Base-by-base conservation (phyloP, 768 basidiomycete genomes). In the Calocera cornea region DNA sequence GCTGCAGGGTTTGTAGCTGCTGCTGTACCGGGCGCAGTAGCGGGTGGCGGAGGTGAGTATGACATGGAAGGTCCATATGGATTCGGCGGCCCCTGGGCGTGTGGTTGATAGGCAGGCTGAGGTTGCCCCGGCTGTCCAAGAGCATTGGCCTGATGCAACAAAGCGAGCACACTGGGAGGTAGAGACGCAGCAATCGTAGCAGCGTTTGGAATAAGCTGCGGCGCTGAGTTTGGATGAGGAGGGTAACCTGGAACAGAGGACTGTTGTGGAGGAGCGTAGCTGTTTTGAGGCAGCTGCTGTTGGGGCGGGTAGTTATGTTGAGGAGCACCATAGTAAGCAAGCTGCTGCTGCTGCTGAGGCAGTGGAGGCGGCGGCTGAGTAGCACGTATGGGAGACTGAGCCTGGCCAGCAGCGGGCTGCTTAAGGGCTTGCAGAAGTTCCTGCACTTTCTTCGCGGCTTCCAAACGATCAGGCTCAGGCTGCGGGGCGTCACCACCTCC, bases 361-460 rank as follows among this genome's bases (percentile, higher is more conserved):
- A 38, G 7, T 16, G 54, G 54, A 11, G 54, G 27, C 7, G 54
- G 54, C 2, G 54, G 54, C 31, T 60, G 54, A 3, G 54, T 27
- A 60, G 54, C 27, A 10, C 54, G 54, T 5, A 19, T 60, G 27
- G 54, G 54, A 16, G 54, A 60, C 31, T 60, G 54, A 33, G 54
- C 10, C 31, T 27, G 54, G 10, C 27, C 54, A 29, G 31, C 7
- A 60, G 54, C 19, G 24, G 54, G 54, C 10, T 27, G 54, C 54
- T 60, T 60, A 22, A 60, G 54, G 3, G 54, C 54, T 33, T 60
- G 54, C 27, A 60, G 54, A 12, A 86, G 84, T 72, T 92, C 89
- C 73, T 93, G 92, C 10, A 94, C 90, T 76, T 84, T 88, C 66
- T 87, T 84, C 8, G 92, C 91, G 80, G 93, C 89, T 72, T 95